Evolutionary conservation across 768 basidiomycete species (phyloP).

Genomic region (Tephrocybe sp.): DNA sequence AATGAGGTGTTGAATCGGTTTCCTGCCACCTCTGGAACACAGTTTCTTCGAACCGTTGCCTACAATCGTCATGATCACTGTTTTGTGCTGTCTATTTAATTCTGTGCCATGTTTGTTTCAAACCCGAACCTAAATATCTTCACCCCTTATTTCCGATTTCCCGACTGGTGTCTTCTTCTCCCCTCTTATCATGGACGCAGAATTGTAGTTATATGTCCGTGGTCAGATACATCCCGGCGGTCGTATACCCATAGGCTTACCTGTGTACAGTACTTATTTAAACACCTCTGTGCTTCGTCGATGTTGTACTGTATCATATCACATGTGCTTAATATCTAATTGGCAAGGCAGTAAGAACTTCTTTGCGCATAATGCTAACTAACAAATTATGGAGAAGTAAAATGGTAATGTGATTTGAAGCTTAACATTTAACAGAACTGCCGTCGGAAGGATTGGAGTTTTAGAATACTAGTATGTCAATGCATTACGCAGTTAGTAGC

Average conservation of each 20-base stretch:
- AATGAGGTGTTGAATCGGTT: conserved; percentile 6
- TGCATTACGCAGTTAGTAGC: too few relatives aligned
- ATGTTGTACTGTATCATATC: neutral
- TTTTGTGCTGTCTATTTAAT: too few relatives aligned
- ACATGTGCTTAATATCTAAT: neutral
- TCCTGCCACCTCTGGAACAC: neutral
- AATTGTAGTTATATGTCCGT: neutral
- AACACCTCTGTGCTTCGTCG: neutral
- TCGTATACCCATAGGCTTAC: neutral
- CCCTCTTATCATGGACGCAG: neutral
- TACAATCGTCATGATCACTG: too few relatives aligned
- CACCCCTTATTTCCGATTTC: neutral
- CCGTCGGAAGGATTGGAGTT: too few relatives aligned
- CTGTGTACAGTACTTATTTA: neutral
- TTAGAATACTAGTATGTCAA: too few relatives aligned
- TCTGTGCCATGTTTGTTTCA: too few relatives aligned
- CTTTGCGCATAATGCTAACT: too few relatives aligned
- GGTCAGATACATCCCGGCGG: neutral
- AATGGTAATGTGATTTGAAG: too few relatives aligned
- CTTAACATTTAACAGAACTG: too few relatives aligned
- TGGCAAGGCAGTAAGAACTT: neutral
- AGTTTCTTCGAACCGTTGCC: neutral
- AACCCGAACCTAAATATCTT: neutral
- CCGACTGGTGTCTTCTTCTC: neutral
- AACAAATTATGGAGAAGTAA: too few relatives aligned